These are phyloP conservation scores for Fonsecaea nubica DNA, from an alignment of 2,329 filamentous ascomycete genomes.

Conservation along the genomic window DNA sequence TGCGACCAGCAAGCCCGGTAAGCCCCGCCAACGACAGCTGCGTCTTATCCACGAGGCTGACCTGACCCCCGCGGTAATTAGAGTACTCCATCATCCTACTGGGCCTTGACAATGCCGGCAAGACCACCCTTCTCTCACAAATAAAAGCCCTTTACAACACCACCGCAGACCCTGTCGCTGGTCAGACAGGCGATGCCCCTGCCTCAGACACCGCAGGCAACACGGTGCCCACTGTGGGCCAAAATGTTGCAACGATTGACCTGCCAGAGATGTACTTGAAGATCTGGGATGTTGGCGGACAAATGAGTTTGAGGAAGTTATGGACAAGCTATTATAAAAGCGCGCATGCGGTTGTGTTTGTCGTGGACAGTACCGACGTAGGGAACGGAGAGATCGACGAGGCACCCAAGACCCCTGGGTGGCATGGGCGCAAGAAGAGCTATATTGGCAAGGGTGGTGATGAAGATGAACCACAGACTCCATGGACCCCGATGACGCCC, in stretches of 20 bases:
- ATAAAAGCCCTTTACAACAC: constrained; percentile 86
- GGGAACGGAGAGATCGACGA: constrained; percentile 70
- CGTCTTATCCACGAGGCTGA: constrained; percentile 1
- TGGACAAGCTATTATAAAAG: constrained; percentile 96
- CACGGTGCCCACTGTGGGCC: constrained; percentile 94
- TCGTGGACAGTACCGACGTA: constrained; percentile 93
- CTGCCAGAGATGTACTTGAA: constrained; percentile 96
- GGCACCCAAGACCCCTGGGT: constrained; percentile 31
- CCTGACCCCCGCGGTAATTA: constrained; percentile 47
- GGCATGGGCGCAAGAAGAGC: constrained; percentile 40
- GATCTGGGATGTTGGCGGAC: constrained; percentile 97
- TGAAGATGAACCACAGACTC: constrained; percentile 45
- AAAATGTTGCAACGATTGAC: constrained; percentile 91
- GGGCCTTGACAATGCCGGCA: constrained; percentile 96
- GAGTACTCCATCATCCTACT: constrained; percentile 98
- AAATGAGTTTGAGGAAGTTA: constrained; percentile 83
- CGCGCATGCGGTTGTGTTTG: constrained; percentile 96
- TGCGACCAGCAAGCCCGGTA: constrained; percentile 95
- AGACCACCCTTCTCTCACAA: constrained; percentile 96
- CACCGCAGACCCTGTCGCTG: constrained; percentile 43
- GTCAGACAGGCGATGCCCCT: constrained; percentile 46
- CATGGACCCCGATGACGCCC: constrained; percentile 46
- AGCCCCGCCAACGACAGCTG: constrained; percentile 32
- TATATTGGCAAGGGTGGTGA: constrained; percentile 37
- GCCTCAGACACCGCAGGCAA: constrained; percentile 72